Conservation (phyloP, 2,329 filamentous ascomycete species). For the Incumbomyces lentus region DNA sequence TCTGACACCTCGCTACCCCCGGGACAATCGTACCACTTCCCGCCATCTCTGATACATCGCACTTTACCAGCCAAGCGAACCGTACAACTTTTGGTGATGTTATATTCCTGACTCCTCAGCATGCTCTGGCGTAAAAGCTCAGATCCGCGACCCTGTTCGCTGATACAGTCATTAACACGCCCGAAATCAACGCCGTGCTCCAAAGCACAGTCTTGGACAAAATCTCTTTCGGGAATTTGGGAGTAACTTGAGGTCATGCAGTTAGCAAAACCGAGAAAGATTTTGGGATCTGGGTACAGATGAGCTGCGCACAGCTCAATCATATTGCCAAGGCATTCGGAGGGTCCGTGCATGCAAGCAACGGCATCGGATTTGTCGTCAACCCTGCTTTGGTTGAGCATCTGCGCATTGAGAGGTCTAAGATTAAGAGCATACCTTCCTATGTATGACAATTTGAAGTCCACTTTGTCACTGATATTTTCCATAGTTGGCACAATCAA, state of each 20-base stretch:
- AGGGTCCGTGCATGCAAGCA: slow-evolving; percentile 76
- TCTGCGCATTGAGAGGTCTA: slow-evolving; percentile 7
- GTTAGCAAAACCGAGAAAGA: slow-evolving; percentile 84
- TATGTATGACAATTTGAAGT: slow-evolving; percentile 86
- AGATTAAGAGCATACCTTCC: slow-evolving; percentile 49
- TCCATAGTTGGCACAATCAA: slow-evolving; percentile 83
- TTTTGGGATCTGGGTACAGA: slow-evolving; percentile 52
- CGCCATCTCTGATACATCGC: slow-evolving; percentile 68
- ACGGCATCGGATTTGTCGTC: slow-evolving; percentile 69
- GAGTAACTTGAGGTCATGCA: slow-evolving; percentile 70
- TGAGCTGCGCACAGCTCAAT: slow-evolving; percentile 81
- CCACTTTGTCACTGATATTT: slow-evolving; percentile 67
- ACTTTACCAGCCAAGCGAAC: slow-evolving; percentile 66
- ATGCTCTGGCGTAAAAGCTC: slow-evolving; percentile 36
- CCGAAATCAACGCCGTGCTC: slow-evolving; percentile 83
- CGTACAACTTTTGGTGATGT: slow-evolving; percentile 64
- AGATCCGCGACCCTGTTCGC: slow-evolving; percentile 42
- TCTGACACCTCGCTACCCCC: slow-evolving; percentile 40
- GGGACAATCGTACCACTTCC: slow-evolving; percentile 41
- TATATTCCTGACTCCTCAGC: slow-evolving; percentile 47
- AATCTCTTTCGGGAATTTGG: slow-evolving; percentile 64
- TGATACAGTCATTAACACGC: slow-evolving; percentile 70
- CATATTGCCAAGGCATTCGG: slow-evolving; percentile 89
- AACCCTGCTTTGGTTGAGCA: slow-evolving; percentile 34
- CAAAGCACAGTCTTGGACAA: slow-evolving; percentile 78